Evolutionary conservation across 306 rosid species (phyloP).

Genomic region (Arachis hypogaea): DNA sequence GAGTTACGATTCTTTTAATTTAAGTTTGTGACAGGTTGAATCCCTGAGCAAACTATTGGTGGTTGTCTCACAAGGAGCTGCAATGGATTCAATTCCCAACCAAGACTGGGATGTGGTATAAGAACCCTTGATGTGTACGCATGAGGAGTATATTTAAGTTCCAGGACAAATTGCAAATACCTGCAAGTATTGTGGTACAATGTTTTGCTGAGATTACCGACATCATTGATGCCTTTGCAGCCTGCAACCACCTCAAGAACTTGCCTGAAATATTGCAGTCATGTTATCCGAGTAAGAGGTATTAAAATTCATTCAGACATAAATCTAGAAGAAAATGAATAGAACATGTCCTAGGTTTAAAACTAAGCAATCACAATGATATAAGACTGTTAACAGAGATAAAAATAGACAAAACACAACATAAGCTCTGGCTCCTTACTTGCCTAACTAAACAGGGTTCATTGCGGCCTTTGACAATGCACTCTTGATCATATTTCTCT

Average conservation of each 20-base stretch:
- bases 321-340: slow-evolving; percentile 20
- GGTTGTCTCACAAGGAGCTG: too few species aligned
- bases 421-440: slow-evolving; percentile 31
- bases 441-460: slow-evolving; percentile 95
- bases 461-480: slow-evolving; percentile 84
- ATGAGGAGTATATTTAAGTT: background rate
- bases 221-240: slow-evolving; percentile 68
- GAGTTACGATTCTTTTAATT: too few species aligned
- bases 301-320: background rate
- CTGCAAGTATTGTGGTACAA: slow-evolving; percentile 90
- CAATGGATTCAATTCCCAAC: too few species aligned
- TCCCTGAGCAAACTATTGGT: background rate
- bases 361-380: slow-evolving; percentile 9
- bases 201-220: slow-evolving; percentile 68
- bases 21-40: background rate
- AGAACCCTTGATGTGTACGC: too few species aligned
- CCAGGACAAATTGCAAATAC: slow-evolving; percentile 47
- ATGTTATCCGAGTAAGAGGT: slow-evolving; percentile 31
- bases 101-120: too few species aligned
- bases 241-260: slow-evolving; percentile 96
- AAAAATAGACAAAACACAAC: background rate
- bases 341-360: background rate
- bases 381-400: slow-evolving; percentile 6
- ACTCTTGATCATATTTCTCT: slow-evolving; percentile 79
- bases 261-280: slow-evolving; percentile 60